These are phyloP conservation scores for Jatropha podagrica DNA, from an alignment of 441 rosid species.

Conservation along the genomic window DNA sequence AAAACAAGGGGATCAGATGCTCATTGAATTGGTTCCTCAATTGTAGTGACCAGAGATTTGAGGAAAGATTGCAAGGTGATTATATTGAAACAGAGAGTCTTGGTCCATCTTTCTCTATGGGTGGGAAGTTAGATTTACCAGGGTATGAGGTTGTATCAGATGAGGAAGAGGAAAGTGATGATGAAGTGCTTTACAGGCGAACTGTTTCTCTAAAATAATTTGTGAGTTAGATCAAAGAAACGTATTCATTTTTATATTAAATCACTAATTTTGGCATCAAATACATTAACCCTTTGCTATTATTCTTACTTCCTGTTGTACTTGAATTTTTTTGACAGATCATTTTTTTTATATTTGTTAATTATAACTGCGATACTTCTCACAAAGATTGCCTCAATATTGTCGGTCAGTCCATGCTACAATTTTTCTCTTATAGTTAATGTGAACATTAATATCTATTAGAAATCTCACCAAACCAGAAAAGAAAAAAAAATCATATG, in stretches of 20 bases:
- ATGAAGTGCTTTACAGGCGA: constrained; percentile 62
- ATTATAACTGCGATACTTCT: not conserved
- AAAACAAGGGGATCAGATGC: constrained; percentile 62
- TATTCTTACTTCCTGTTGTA: not conserved
- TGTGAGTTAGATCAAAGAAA: constrained; percentile 17
- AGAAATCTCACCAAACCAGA: not conserved
- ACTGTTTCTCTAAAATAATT: constrained; percentile 53
- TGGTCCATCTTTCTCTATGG: constrained; percentile 62
- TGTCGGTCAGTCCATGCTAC: not conserved
- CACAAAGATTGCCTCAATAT: not conserved
- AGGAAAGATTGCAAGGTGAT: constrained; percentile 62
- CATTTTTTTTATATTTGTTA: not conserved
- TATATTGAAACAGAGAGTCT: constrained; percentile 52
- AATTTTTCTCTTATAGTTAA: not conserved
- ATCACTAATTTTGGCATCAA: not conserved
- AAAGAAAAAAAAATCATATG: not conserved
- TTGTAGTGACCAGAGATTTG: constrained; percentile 79
- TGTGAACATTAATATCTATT: not conserved
- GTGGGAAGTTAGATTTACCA: constrained; percentile 67
- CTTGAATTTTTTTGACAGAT: not conserved
- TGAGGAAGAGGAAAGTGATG: constrained; percentile 73
- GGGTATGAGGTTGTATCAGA: constrained; percentile 58
- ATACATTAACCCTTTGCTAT: not conserved
- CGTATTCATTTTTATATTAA: not conserved
- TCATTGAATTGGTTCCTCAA: constrained; percentile 76